Conservation (phyloP, 2,329 filamentous ascomycete genomes). For the Coniosporium tulheliwenetii region DNA sequence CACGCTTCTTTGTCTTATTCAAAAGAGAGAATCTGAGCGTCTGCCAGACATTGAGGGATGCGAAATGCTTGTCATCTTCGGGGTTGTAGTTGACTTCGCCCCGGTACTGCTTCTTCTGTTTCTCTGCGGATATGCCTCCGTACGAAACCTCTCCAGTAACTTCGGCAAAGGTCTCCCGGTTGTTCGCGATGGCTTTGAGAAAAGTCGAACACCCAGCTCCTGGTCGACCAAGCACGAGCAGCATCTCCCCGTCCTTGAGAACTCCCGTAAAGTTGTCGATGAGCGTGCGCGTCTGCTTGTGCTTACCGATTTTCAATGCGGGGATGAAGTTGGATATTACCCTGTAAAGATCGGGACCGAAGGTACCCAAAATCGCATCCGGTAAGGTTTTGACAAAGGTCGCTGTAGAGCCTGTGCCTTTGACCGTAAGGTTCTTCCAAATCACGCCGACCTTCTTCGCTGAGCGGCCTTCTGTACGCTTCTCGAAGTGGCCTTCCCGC, state of each 20-base stretch:
- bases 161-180: slow-evolving; percentile 46
- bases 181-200: slow-evolving; percentile 59
- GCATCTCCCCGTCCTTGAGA: slow-evolving; percentile 53
- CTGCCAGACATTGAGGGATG: slow-evolving; percentile 60
- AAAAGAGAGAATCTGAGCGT: slow-evolving; percentile 60
- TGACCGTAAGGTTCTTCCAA: slow-evolving; percentile 62
- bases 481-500: slow-evolving; percentile 61
- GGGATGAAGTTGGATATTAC: slow-evolving; percentile 42
- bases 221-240: slow-evolving; percentile 57
- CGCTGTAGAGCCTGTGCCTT: slow-evolving; percentile 50
- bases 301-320: slow-evolving; percentile 29
- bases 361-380: slow-evolving; percentile 59
- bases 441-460: slow-evolving; percentile 66
- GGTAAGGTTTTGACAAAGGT: slow-evolving; percentile 59
- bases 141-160: slow-evolving; percentile 58
- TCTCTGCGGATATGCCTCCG: slow-evolving; percentile 51
- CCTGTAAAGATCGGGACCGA: slow-evolving; percentile 63
- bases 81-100: slow-evolving; percentile 68
- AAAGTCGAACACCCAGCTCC: slow-evolving; percentile 65
- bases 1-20: slow-evolving; percentile 58
- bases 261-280: slow-evolving; percentile 54
- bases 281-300: slow-evolving; percentile 36
- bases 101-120: slow-evolving; percentile 52
- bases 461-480: slow-evolving; percentile 48
- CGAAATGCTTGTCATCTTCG: slow-evolving; percentile 64